Base-by-base conservation (phyloP, 345 rosid genomes). In the Heritiera fomes region DNA sequence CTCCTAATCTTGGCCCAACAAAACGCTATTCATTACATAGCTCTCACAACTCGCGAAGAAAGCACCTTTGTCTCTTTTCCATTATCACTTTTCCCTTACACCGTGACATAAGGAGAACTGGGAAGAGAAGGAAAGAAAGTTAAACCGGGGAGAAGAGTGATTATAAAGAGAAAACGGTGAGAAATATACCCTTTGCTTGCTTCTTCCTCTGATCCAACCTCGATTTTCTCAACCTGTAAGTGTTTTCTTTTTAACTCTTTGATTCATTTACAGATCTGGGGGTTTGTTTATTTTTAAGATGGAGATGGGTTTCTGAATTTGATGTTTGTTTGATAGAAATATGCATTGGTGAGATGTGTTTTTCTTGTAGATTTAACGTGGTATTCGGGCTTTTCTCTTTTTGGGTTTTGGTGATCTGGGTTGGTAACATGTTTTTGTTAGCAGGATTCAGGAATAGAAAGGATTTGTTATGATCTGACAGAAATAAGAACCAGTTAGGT, bases 221-320 rank as follows among this genome's bases (percentile, higher is more conserved):
- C 17, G 55, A 17, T 56, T 81, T 65, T 77, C 38, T 73, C 45
- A 40, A 8, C n/a, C 41, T 13, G 84, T 82, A 74, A 66, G 81
- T 78, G 56, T 73, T 12, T 50, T 47, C 45, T 30, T 60, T 5
- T 45, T 18, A 12, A 4, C 2, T 41, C 7, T 69, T 46, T n/a
- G 12, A 52, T 34, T 30, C 15, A 8, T 73, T 58, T 80, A 14
- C 78, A 65, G 75, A 76, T 81, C 78, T 65, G 79, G 71, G 65
- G 71, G 65, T 28, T 62, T 30, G 2, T 34, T 34, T 34, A 1
- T 34, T 34, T 34, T 34, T 34, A 34, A 34, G 58, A 53, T 28
- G 13, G 41, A 47, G 14, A 47, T 14, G 75, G 41, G 38, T 49
- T 61, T 53, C 23, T 63, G 34, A 14, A 60, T 52, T 49, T 80